Conservation (phyloP, 176 grass and related monocot genomes). For the Oryza meyeriana region DNA sequence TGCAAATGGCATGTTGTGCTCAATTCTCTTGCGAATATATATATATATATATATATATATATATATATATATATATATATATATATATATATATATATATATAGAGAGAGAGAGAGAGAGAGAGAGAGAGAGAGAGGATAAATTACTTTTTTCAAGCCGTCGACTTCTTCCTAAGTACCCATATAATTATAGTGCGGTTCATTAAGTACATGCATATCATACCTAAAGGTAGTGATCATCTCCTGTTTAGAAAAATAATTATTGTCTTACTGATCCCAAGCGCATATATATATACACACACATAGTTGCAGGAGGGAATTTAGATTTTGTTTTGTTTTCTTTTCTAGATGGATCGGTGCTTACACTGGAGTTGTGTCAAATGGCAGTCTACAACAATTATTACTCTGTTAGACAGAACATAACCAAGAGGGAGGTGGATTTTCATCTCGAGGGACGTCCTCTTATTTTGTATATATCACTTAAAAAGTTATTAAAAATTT, state of each 20-base stretch:
- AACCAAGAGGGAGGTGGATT: no score
- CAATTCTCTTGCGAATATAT: not conserved
- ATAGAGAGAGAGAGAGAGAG: no score
- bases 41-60: not conserved
- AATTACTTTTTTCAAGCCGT: not conserved
- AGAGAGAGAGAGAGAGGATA: no score
- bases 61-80: no score
- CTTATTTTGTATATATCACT: no score
- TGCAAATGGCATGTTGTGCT: not conserved
- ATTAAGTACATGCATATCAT: not conserved
- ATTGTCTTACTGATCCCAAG: not conserved
- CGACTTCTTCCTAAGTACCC: not conserved
- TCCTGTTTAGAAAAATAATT: not conserved
- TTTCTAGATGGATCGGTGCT: not conserved
- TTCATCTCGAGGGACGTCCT: no score
- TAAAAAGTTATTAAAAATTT: no score
- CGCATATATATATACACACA: no score
- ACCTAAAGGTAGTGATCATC: not conserved
- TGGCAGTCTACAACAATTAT: not conserved
- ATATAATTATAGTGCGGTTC: no score
- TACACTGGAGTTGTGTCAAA: not conserved
- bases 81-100: no score
- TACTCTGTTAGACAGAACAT: not conserved
- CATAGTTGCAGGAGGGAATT: not conserved
- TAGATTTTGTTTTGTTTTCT: not conserved